Conservation (phyloP, 1,284 basidiomycete species). For the Athelia sp. region DNA sequence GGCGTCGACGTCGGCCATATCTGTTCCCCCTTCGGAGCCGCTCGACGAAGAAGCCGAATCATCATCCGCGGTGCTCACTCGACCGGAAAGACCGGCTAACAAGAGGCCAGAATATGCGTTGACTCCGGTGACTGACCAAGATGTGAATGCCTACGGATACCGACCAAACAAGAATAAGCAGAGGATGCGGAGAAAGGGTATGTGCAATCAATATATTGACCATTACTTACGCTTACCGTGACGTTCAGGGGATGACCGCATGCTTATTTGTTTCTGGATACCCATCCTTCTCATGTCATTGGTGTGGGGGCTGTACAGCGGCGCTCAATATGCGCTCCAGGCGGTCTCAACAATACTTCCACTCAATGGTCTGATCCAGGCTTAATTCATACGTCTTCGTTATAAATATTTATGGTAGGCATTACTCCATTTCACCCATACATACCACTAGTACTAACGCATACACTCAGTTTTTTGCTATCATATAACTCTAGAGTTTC, state of each 20-base stretch:
- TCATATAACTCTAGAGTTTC: too few species aligned
- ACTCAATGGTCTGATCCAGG: too few species aligned
- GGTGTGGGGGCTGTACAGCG: background rate
- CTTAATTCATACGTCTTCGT: too few species aligned
- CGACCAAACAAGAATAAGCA: constrained; percentile 49
- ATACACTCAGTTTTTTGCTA: too few species aligned
- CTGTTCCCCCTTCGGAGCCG: background rate
- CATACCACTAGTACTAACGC: too few species aligned
- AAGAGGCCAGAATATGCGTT: constrained; percentile 21
- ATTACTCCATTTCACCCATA: too few species aligned
- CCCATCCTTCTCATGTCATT: constrained; percentile 65
- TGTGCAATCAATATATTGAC: constrained; percentile 21
- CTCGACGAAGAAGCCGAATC: constrained; percentile 8
- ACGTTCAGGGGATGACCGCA: constrained; percentile 69
- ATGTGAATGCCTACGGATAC: constrained; percentile 64
- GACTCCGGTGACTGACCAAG: constrained; percentile 50
- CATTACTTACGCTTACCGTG: constrained; percentile 6
- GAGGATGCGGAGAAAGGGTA: constrained; percentile 68
- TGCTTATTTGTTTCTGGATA: constrained; percentile 93
- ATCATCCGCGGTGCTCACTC: constrained; percentile 10
- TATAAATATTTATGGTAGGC: too few species aligned
- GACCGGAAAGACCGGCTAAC: constrained; percentile 11
- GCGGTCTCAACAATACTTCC: background rate
- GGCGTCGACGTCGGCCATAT: constrained; percentile 9
- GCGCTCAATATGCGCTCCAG: background rate